Percentiles rank a stretch among this genome's conserved stretches.
Evolutionary conservation across 2,329 filamentous ascomycete genomes (phyloP).

Genomic region (Gnomoniopsis sp.): DNA sequence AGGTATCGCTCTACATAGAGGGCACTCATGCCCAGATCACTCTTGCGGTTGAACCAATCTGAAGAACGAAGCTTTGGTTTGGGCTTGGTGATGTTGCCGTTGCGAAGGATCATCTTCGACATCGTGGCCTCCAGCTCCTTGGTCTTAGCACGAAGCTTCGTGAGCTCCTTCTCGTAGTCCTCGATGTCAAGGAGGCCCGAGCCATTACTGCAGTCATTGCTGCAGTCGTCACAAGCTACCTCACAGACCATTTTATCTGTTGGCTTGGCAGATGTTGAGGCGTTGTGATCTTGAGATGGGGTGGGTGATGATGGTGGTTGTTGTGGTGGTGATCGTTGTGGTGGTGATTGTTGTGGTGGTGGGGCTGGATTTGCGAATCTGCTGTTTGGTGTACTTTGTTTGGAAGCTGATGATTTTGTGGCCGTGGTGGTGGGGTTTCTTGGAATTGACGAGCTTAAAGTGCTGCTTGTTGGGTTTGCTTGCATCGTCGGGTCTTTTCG

Average conservation of each 20-base stretch:
- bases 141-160: slow-evolving; percentile 20
- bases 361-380: background rate
- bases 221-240: slow-evolving; percentile 10
- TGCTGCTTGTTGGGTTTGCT: background rate
- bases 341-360: background rate
- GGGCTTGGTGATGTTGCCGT: background rate
- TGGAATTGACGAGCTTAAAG: background rate
- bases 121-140: slow-evolving; percentile 23
- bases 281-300: too few relatives aligned
- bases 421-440: background rate
- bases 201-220: background rate
- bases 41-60: slow-evolving; percentile 40
- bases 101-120: slow-evolving; percentile 3
- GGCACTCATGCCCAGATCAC: slow-evolving; percentile 28
- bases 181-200: slow-evolving; percentile 22
- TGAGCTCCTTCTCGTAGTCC: slow-evolving; percentile 24
- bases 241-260: slow-evolving; percentile 10
- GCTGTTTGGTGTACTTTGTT: background rate
- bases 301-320: background rate
- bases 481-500: background rate
- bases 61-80: slow-evolving; percentile 32
- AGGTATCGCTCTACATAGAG: slow-evolving; percentile 48
- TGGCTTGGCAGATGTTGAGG: background rate
- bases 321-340: too few relatives aligned
- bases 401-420: background rate